Base-by-base conservation (phyloP, 352 stramenopile genomes). In the Globisporangium orthogonon region DNA sequence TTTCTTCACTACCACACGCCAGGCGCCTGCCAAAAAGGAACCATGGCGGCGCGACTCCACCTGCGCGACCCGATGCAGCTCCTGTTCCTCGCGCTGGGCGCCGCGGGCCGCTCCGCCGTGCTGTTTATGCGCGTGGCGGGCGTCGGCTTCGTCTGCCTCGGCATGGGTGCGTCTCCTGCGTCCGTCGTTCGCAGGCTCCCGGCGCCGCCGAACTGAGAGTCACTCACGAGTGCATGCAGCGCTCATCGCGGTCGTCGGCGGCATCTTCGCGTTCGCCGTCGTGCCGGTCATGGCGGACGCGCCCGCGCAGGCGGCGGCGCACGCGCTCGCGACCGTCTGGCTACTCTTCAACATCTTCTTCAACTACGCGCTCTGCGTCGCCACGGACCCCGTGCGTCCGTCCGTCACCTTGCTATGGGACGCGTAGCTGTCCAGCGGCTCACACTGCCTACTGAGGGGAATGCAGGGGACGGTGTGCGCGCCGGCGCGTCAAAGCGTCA, bases 321-420 rank as follows among this genome's bases (percentile, higher is more conserved):
- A 83, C 56, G 58, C 69, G 47, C 33, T 58, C 39, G 43, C 65
- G 18, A 48, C 68, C 33, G 55, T 76, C 49, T 62, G 71, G 29
- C 61, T 83, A 56, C 59, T 79, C 4, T 83, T 82, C 56, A 87
- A 85, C 50, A 82, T 87, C 37, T 83, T 83, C 59, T 87, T 87
- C 71, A 89, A 89, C 66, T 89, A 89, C 59, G 73, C 71, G 17
- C 59, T 89, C 18, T 87, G 79, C 50, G 69, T 83, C 46, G 67
- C 73, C 1, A 87, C 73, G 7, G 74, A 89, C 46, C 77, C 79
- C 60, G 79, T 80, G 60, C 9, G 46, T 50, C n/a, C 23, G 23
- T 23, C 23, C 23, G 23, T 23, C 23, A 23, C 23, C 23, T 23
- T 23, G 23, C 23, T 23, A 23, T 23, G 23, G 23, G 23, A 23